Base-by-base conservation (phyloP, 2,329 filamentous ascomycete species). In the Fusarium mangiferae region DNA sequence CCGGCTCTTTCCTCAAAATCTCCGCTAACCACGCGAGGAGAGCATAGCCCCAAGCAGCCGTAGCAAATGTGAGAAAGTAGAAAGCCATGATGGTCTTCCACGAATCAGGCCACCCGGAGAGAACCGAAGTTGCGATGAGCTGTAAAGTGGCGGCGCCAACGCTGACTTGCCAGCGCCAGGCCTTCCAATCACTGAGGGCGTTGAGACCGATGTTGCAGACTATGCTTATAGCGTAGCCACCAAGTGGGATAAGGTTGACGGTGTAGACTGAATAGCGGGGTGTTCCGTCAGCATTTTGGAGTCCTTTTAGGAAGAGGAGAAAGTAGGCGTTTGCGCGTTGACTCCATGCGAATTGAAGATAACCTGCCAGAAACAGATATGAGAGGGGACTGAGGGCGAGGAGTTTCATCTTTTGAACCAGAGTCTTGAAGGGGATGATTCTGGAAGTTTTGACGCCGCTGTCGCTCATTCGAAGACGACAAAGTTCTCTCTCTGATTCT, bases 191-290 rank as follows among this genome's bases (percentile, higher is more conserved):
- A 82, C 84, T 79, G 86, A 90, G 17, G 83, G 90, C 24, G 81
- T 84, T 87, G 84, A 90, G 22, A 83, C 89, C 72, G 85, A 90
- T 24, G 82, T 78, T 90, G 13, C 84, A 85, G 9, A 89, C 81
- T 3, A 90, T 74, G 36, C 81, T 80, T 10, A 81, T 72, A 8
- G 73, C 80, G 28, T 80, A 83, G 5, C 80, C 84, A 0, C 83
- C 83, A 0, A 86, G 85, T 0, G 86, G 86, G 44, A 87, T 87
- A 22, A 85, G 85, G 58, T 88, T 89, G 57, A 90, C 88, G 11
- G 89, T 84, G 38, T 74, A 81, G 57, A 75, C 79, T 41, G 68
- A 80, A 51, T 76, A 84, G 30, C 66, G 76, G 2, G 74, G 70
- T 8, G 66, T 63, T 28, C 76, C 76, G 20, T 72, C 38, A 0